A percentile compares a stretch with the other conserved stretches of the same genome.
Evolutionary conservation across 345 rosid species (phyloP).

Genomic region (Viola odorata): DNA sequence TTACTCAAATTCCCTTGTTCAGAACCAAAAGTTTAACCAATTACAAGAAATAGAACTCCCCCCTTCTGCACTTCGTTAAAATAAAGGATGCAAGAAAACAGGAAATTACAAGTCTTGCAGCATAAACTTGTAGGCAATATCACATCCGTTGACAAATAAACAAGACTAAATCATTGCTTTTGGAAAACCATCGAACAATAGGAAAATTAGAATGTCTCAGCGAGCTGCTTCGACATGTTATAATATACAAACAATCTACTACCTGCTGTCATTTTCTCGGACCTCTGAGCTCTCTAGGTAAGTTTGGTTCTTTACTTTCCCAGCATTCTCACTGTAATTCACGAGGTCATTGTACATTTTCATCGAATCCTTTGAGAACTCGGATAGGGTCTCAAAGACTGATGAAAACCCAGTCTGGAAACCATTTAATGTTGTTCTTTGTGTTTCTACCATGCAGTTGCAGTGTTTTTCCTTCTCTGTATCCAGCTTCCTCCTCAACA

Average conservation of each 20-base stretch:
- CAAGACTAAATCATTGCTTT: conserved; percentile 12
- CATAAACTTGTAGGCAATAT: conserved; percentile 19
- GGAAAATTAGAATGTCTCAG: conserved; percentile 35
- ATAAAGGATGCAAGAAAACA: conserved; percentile 2
- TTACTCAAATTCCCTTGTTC: conserved; percentile 9
- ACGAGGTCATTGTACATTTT: conserved; percentile 49
- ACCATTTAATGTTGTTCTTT: conserved; percentile 48
- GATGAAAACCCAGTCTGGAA: conserved; percentile 45
- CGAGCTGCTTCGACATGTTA: conserved; percentile 48
- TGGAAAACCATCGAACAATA: conserved; percentile 11
- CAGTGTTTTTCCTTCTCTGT: conserved; percentile 52
- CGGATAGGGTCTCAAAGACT: conserved; percentile 44
- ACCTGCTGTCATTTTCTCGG: conserved; percentile 31
- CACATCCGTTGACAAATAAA: conserved; percentile 13
- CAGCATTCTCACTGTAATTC: conserved; percentile 26
- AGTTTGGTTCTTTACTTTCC: conserved; percentile 25
- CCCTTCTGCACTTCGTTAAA: background rate
- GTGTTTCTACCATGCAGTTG: conserved; percentile 46
- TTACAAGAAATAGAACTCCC: conserved; percentile 12
- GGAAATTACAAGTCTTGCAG: conserved; percentile 5
- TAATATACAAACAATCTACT: conserved; percentile 27
- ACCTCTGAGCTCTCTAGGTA: conserved; percentile 26
- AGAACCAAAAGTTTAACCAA: background rate
- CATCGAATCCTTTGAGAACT: conserved; percentile 47
- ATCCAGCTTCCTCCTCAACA: conserved; percentile 41